Evolutionary conservation across 805 yeast genomes (phyloP).

Genomic region (Saccharomycopsis vini): DNA sequence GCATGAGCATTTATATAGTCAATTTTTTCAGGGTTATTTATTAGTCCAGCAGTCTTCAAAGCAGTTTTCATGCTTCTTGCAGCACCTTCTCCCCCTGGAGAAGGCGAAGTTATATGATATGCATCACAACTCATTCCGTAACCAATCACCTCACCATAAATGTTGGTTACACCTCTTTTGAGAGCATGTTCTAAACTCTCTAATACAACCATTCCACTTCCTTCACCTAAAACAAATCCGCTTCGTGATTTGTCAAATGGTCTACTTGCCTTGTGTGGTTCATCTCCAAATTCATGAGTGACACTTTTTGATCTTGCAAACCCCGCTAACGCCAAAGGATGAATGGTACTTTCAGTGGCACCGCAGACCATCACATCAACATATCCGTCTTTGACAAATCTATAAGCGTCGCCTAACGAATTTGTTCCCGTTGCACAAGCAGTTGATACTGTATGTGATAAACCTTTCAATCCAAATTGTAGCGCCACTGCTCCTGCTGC

Average conservation of each 20-base stretch:
- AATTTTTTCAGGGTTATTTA: constrained; percentile 34
- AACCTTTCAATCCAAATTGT: constrained; percentile 67
- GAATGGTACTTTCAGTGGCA: constrained; percentile 82
- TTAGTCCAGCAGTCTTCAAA: constrained; percentile 39
- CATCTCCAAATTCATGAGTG: constrained; percentile 51
- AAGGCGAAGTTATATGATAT: constrained; percentile 87
- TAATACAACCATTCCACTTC: constrained; percentile 71
- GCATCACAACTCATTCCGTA: constrained; percentile 93
- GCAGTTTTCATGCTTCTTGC: constrained; percentile 75
- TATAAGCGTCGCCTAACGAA: constrained; percentile 85
- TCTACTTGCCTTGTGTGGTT: constrained; percentile 60
- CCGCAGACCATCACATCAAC: constrained; percentile 89
- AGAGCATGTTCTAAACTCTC: constrained; percentile 74
- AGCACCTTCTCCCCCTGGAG: constrained; percentile 78
- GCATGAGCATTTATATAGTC: constrained; percentile 95
- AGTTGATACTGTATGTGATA: constrained; percentile 79
- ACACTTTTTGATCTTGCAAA: constrained; percentile 85
- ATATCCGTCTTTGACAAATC: constrained; percentile 70
- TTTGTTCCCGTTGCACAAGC: constrained; percentile 98
- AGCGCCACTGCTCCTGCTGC: constrained; percentile 89
- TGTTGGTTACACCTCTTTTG: constrained; percentile 45
- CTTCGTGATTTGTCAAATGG: constrained; percentile 76
- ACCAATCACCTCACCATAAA: constrained; percentile 77
- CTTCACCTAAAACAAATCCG: constrained; percentile 94
- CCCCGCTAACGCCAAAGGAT: constrained; percentile 82